Evolutionary conservation across 78 protist genomes (phyloP), one percentile per base, ranked within the genome.

Genomic region (Dictyostelium capitatum): DNA sequence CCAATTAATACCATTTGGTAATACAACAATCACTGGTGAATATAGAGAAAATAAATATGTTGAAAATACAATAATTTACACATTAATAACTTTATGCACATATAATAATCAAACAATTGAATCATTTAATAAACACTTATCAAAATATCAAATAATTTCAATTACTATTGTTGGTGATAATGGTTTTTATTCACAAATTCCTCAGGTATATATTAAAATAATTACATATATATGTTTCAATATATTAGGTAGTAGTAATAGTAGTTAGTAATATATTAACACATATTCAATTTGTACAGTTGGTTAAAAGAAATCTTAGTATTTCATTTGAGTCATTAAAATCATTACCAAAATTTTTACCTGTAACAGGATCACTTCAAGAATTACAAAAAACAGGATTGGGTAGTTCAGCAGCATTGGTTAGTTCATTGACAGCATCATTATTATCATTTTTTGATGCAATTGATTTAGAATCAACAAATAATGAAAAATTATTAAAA

Each of bases 361-460:
- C 89, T 4, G 47, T 67, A 11, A 28, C 64, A 46, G 25, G 50
- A 23, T 51, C 72, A 17, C 79, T 74, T 9, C 80, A 74, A 25
- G 96, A 90, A 14, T n/a, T 95, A 59, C 89, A 67, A 37, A 97
- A 97, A 89, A 97, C 98, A 6, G 98, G 98, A 23, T 79, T 97
- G n/a, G 98, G 98, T 12, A 25, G 77, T 28, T 92, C 97, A 10
- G 97, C 98, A 4, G 97, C 97, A 23, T 89, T 95, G 32, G 93
- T 78, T 46, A 64, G 93, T 30, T 70, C 91, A 30, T 64, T 95
- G 30, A 82, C 91, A 8, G 94, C 95, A n/a, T 80, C 97, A 20
- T 47, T 95, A n/a, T 59, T 89, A 14, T 32, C 64, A 19, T 73
- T 37, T 41, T 48, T 89, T 19, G 62, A 48, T 9, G 80, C 67